phyloP scores from a whole-genome alignment of 345 rosid genomes.

The Pseudoturritis turrita region DNA sequence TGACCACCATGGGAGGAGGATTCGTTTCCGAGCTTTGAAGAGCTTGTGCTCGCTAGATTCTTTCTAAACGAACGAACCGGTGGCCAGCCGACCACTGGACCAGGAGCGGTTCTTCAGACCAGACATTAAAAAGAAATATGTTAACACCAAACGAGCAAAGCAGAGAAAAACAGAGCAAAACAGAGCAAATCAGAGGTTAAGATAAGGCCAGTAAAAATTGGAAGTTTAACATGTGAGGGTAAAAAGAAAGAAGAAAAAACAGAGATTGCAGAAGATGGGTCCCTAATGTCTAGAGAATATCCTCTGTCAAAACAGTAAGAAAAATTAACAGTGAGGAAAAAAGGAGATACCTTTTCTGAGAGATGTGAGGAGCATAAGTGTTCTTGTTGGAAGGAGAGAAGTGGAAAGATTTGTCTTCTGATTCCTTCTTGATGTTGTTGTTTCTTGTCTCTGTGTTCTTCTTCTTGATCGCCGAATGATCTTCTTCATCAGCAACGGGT shows the following conservation, averaged over 20 bases:
- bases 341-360: slow-evolving; percentile 36
- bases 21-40: slow-evolving; percentile 51
- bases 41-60: slow-evolving; percentile 71
- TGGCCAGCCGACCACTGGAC: slow-evolving; percentile 99
- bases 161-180: background rate
- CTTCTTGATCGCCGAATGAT: slow-evolving; percentile 36
- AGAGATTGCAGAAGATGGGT: slow-evolving; percentile 35
- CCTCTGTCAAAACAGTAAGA: slow-evolving; percentile 31
- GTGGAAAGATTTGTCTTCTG: slow-evolving; percentile 37
- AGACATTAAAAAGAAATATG: background rate
- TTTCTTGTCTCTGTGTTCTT: slow-evolving; percentile 8
- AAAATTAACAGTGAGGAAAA: slow-evolving; percentile 37
- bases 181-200: slow-evolving; percentile 7
- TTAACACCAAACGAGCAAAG: background rate
- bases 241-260: background rate
- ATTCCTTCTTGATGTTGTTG: slow-evolving; percentile 28
- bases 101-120: slow-evolving; percentile 71
- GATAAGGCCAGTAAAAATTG: background rate
- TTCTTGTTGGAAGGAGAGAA: slow-evolving; percentile 33
- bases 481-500: slow-evolving; percentile 62
- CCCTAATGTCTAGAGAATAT: slow-evolving; percentile 41
- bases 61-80: slow-evolving; percentile 92
- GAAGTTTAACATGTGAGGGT: slow-evolving; percentile 8
- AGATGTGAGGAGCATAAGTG: slow-evolving; percentile 40
- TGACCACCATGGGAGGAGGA: slow-evolving; percentile 32